phyloP scores from a whole-genome alignment of 257 asterid genomes.

The Solanum arcanum region DNA sequence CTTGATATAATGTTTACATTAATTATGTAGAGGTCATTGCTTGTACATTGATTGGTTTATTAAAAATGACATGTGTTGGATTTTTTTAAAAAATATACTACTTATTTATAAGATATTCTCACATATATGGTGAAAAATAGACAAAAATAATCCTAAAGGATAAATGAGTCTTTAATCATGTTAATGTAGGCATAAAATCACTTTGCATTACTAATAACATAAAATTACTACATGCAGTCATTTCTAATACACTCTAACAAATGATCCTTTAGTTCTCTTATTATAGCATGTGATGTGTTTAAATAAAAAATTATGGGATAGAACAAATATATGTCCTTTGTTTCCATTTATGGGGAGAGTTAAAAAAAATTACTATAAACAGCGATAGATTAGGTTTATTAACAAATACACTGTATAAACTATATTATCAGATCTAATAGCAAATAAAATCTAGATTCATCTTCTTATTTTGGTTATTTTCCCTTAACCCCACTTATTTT shows the following conservation, averaged over 20 bases:
- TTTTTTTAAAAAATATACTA: no score
- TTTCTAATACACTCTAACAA: neutral
- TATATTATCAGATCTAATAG: no score
- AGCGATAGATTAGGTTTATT: neutral
- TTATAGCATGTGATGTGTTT: neutral
- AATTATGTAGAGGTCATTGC: no score
- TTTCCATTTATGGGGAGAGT: no score
- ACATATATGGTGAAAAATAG: neutral
- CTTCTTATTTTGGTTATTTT: neutral
- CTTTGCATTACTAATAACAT: no score
- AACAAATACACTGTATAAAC: neutral
- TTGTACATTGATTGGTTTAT: no score
- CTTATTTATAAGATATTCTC: neutral
- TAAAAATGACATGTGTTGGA: no score
- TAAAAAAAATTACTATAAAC: no score
- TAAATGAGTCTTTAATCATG: neutral
- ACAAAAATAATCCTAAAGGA: rapidly evolving
- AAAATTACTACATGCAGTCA: no score
- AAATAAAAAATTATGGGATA: neutral
- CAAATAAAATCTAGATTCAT: neutral
- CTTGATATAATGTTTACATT: no score
- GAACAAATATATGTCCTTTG: neutral
- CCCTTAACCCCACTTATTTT: neutral
- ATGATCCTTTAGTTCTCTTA: neutral
- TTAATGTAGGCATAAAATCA: neutral